Base-by-base conservation (phyloP, 148 eudicot genomes). In the Heliosperma pusillum region DNA sequence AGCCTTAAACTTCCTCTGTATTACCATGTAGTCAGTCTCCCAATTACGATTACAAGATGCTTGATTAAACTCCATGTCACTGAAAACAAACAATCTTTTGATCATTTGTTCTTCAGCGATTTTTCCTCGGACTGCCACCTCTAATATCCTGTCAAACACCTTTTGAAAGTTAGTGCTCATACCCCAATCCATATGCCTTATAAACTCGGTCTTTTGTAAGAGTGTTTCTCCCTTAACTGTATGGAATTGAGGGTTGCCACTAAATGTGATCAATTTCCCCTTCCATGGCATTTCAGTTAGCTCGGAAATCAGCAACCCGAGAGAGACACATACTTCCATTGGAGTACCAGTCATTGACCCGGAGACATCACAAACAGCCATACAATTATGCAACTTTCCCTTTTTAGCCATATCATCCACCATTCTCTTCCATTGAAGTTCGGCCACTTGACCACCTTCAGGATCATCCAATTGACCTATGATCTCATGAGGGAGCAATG, bases 351-450 rank as follows among this genome's bases (percentile, higher is more conserved):
- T 0, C 90, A 85, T 87, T 9, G 83, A 76, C 1, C 77, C 87
- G 30, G 84, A 87, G 10, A 83, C 78, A 29, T 65, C 71, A 55
- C 79, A 86, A 10, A 85, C 33, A 0, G 91, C 84, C 26, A 84
- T 20, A 40, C 91, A 87, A 69, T 87, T 83, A 0, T 27, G 74
- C 10, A 87, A 53, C 44, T 78, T 82, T 4, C 88, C 87, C 33
- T 76, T 77, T 66, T 80, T 70, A 2, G 22, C n/a, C 57, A 88
- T 22, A 52, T 88, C 89, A 44, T 77, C 84, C 44, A 88, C 86
- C 82, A 88, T 82, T 57, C 87, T 77, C 69, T 82, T 82, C 88
- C 90, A 85, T 11, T 88, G 90, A 20, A 85, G 85, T 63, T 87
- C 87, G 0, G 87, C 83, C 11, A 36, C 42, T 36, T 36, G 42